A percentile compares a stretch with the other conserved stretches of the same genome.
Evolutionary conservation across 495 filamentous ascomycete genomes (phyloP).

Genomic region (Rostrohypoxylon terebratum): DNA sequence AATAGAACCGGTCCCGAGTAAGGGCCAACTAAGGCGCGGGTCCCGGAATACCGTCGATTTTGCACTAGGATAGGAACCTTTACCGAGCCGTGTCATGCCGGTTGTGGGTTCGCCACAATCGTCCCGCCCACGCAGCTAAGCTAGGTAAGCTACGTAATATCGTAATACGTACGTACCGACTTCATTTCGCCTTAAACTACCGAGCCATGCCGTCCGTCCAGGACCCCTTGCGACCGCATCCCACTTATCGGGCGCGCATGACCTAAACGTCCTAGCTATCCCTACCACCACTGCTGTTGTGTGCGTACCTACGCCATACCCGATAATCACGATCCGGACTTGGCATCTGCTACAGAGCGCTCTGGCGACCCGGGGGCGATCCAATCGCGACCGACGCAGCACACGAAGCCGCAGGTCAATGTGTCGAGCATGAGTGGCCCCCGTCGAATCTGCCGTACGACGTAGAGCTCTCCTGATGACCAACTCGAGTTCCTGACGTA

Average conservation of each 20-base stretch:
- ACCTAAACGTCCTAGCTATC: not conserved
- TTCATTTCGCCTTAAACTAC: not conserved
- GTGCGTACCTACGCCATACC: not conserved
- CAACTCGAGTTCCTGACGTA: not conserved
- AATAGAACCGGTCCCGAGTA: not conserved
- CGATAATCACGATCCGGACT: not conserved
- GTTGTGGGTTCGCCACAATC: not conserved
- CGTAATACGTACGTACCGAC: not conserved
- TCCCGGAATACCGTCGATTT: not conserved
- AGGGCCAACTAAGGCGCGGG: not conserved
- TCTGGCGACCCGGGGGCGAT: not conserved
- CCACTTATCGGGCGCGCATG: not conserved
- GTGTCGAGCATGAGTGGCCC: not conserved
- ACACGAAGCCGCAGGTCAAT: not conserved
- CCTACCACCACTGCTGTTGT: not conserved
- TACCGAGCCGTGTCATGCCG: slow-evolving; percentile 4
- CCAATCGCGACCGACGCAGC: not conserved
- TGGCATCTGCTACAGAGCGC: slow-evolving; percentile 1
- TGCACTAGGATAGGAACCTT: not conserved
- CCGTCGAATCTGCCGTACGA: not conserved
- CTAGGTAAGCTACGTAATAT: not conserved
- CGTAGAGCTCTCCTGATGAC: slow-evolving; percentile 4
- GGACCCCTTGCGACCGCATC: not conserved
- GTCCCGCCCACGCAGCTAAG: not conserved
- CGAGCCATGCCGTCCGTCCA: not conserved